phyloP scores from a whole-genome alignment of 2,329 filamentous ascomycete genomes.

The Paracoccidioides brasiliensis region DNA sequence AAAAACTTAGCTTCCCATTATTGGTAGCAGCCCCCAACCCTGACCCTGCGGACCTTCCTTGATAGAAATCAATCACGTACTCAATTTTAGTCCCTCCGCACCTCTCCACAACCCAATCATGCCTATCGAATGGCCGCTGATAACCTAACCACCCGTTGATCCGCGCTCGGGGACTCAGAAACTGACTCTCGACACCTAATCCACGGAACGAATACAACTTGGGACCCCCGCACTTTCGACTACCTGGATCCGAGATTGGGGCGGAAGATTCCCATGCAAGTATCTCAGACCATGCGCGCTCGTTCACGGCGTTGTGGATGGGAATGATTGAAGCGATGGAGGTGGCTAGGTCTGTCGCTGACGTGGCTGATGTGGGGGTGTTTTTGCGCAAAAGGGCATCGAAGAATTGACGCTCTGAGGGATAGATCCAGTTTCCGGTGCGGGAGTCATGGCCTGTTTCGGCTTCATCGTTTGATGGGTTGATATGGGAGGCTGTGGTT shows the following conservation, averaged over 20 bases:
- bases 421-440: conserved; percentile 92
- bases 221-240: conserved; percentile 61
- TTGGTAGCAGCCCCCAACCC: conserved; percentile 20
- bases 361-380: conserved; percentile 41
- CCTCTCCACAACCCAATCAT: conserved; percentile 93
- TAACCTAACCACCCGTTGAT: conserved; percentile 80
- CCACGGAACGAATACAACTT: conserved; percentile 75
- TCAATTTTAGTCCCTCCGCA: conserved; percentile 65
- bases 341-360: conserved; percentile 36
- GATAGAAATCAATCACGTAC: conserved; percentile 97
- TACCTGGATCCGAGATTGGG: conserved; percentile 39
- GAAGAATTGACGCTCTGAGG: conserved; percentile 95
- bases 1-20: conserved; percentile 44
- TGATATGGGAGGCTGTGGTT: conserved; percentile 19
- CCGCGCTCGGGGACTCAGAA: conserved; percentile 68
- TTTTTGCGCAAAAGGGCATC: conserved; percentile 91
- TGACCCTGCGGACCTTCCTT: conserved; percentile 44
- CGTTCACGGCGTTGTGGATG: conserved; percentile 97
- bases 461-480: conserved; percentile 59
- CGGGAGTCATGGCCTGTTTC: conserved; percentile 58
- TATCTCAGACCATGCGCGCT: conserved; percentile 89
- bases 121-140: conserved; percentile 79
- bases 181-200: conserved; percentile 34
- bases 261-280: conserved; percentile 72
- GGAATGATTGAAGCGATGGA: conserved; percentile 91